A percentile compares a stretch with the other conserved stretches of the same genome.
Evolutionary conservation across 2,329 filamentous ascomycete genomes (phyloP).

Genomic region (Pseudogymnoascus sp.): DNA sequence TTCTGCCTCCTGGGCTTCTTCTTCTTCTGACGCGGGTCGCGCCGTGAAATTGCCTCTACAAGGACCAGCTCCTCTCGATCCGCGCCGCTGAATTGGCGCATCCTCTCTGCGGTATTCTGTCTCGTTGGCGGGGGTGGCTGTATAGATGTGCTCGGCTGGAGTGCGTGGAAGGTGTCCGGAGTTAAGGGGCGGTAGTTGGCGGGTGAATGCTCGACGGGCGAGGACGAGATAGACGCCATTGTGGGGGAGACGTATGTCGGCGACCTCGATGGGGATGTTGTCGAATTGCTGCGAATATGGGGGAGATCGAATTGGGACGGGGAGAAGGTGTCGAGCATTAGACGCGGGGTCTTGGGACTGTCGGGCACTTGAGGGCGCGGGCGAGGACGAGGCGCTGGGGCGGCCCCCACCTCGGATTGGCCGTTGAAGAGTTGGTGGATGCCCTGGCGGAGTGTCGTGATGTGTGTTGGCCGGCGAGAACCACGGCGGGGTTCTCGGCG

Average conservation of each 20-base stretch:
- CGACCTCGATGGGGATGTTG: conserved; percentile 26
- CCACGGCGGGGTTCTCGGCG: neutral
- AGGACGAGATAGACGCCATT: neutral
- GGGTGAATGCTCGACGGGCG: conserved; percentile 13
- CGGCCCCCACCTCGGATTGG: conserved; percentile 22
- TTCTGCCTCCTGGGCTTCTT: conserved; percentile 30
- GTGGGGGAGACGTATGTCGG: neutral
- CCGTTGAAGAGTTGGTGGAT: conserved; percentile 27
- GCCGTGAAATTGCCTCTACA: neutral
- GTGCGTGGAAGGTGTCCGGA: conserved; percentile 12
- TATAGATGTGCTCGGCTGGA: conserved; percentile 15
- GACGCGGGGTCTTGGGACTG: conserved; percentile 44
- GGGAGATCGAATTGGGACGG: conserved; percentile 39
- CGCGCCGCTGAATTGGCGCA: conserved; percentile 18
- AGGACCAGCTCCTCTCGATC: neutral
- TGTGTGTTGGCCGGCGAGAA: neutral
- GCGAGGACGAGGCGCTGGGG: neutral
- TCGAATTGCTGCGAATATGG: conserved; percentile 37
- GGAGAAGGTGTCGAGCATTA: conserved; percentile 36
- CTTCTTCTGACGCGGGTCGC: neutral
- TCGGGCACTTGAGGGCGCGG: conserved; percentile 28
- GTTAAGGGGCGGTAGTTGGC: conserved; percentile 19
- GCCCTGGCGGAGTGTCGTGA: conserved; percentile 13
- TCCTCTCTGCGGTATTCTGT: conserved; percentile 15
- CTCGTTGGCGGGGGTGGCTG: conserved; percentile 16